These are phyloP conservation scores for Cladosporium sp. DNA, from an alignment of 2,329 filamentous ascomycete species.

Conservation along the genomic window DNA sequence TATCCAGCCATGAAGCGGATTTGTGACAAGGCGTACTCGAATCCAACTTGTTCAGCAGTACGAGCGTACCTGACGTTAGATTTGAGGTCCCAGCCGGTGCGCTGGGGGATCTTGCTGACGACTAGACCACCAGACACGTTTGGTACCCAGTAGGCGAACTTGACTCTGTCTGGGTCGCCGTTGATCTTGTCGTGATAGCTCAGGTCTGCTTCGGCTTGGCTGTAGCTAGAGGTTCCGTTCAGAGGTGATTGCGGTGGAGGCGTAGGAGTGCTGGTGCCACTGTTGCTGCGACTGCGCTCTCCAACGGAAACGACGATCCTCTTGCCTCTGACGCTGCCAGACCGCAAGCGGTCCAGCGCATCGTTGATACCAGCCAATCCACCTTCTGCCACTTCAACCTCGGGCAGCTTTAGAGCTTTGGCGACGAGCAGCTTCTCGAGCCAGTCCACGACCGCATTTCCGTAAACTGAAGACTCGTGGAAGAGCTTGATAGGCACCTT, in stretches of 20 bases:
- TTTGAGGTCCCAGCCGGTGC: conserved; percentile 46
- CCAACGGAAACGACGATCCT: conserved; percentile 56
- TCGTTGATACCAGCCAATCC: conserved; percentile 64
- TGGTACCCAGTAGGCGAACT: conserved; percentile 52
- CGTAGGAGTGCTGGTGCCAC: conserved; percentile 11
- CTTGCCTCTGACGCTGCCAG: conserved; percentile 62
- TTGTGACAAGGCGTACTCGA: conserved; percentile 50
- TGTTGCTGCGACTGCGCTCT: conserved; percentile 19
- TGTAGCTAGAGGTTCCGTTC: conserved; percentile 15
- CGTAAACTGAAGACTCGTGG: conserved; percentile 61
- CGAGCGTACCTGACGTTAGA: conserved; percentile 47
- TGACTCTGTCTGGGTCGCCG: conserved; percentile 39
- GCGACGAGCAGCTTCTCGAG: conserved; percentile 59
- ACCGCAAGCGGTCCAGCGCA: conserved; percentile 61
- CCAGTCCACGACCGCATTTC: conserved; percentile 60
- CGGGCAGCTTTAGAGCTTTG: conserved; percentile 53
- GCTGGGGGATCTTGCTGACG: conserved; percentile 49
- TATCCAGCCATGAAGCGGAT: conserved; percentile 50
- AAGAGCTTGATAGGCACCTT: conserved; percentile 72
- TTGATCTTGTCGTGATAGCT: conserved; percentile 38
- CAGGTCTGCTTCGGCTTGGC: conserved; percentile 14
- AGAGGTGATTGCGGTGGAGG: conserved; percentile 14
- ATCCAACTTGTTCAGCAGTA: conserved; percentile 45
- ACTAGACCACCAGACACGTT: conserved; percentile 52
- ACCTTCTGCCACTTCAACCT: conserved; percentile 59